A percentile compares a stretch with the other conserved stretches of the same genome.
Conservation (phyloP, 805 yeast species). For the Jamesozyma piceae region DNA sequence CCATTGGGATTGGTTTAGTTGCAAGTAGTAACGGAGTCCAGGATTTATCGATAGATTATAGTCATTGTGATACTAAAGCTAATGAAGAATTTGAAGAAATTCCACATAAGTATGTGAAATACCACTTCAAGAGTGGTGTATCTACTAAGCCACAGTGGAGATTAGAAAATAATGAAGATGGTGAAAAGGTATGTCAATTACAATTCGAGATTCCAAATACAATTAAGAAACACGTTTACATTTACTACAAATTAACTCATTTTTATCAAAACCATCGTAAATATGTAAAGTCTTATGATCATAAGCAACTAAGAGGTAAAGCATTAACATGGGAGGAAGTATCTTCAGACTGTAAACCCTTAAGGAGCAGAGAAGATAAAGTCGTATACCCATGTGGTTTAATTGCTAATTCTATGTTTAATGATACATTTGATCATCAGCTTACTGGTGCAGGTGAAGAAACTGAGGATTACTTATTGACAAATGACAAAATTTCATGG, state of each 20-base stretch:
- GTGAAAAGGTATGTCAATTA: slow-evolving; percentile 45
- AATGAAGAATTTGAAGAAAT: slow-evolving; percentile 38
- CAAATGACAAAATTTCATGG: slow-evolving; percentile 61
- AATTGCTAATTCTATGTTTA: slow-evolving; percentile 71
- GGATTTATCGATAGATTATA: slow-evolving; percentile 63
- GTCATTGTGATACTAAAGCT: slow-evolving; percentile 53
- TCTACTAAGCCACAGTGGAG: slow-evolving; percentile 53
- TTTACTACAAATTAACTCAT: slow-evolving; percentile 81
- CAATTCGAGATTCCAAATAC: slow-evolving; percentile 66
- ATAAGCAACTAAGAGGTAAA: slow-evolving; percentile 69
- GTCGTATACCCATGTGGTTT: slow-evolving; percentile 73
- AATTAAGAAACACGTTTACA: slow-evolving; percentile 58
- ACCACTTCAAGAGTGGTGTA: slow-evolving; percentile 47
- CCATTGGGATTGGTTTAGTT: slow-evolving; percentile 79
- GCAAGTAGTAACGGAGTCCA: slow-evolving; percentile 75
- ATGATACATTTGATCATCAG: slow-evolving; percentile 59
- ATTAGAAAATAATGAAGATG: slow-evolving; percentile 32
- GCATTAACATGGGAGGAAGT: slow-evolving; percentile 49
- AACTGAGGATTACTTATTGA: slow-evolving; percentile 33
- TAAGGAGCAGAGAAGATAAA: slow-evolving; percentile 26
- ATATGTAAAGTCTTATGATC: slow-evolving; percentile 77
- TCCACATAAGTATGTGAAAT: slow-evolving; percentile 48
- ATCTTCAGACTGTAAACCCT: slow-evolving; percentile 33
- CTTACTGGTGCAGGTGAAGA: slow-evolving; percentile 28
- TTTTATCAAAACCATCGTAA: slow-evolving; percentile 93